A percentile compares a stretch with the other conserved stretches of the same genome.
These are phyloP conservation scores for Myxozyma monticola DNA, from an alignment of 805 yeast species.

Conservation along the genomic window DNA sequence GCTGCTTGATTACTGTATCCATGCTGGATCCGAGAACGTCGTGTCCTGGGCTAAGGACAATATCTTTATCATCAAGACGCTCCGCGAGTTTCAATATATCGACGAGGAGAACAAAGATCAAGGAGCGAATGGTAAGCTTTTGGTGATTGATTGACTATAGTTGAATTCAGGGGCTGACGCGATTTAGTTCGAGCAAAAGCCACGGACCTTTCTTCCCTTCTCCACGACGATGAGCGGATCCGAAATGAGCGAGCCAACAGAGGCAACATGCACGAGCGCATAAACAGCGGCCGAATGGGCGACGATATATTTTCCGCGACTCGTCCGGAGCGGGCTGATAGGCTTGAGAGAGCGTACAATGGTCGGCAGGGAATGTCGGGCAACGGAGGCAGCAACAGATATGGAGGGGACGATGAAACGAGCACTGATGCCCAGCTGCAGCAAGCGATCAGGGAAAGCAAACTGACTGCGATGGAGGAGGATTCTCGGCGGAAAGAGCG, in stretches of 20 bases:
- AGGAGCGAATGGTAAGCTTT: slow-evolving; percentile 63
- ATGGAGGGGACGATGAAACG: slow-evolving; percentile 27
- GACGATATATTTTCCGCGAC: slow-evolving; percentile 15
- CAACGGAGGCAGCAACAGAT: background rate
- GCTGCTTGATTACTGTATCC: slow-evolving; percentile 79
- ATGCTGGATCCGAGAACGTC: slow-evolving; percentile 83
- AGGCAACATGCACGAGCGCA: slow-evolving; percentile 26
- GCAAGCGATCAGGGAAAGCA: slow-evolving; percentile 76
- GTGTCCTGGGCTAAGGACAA: slow-evolving; percentile 91
- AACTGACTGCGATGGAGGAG: slow-evolving; percentile 80
- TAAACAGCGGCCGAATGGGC: slow-evolving; percentile 9
- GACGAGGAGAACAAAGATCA: slow-evolving; percentile 81
- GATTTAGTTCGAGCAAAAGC: slow-evolving; percentile 71
- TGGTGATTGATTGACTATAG: background rate
- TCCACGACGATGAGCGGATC: slow-evolving; percentile 79
- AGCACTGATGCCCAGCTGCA: slow-evolving; percentile 64
- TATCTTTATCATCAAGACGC: slow-evolving; percentile 79
- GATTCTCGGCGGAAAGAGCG: slow-evolving; percentile 48
- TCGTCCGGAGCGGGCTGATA: background rate
- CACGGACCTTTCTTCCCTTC: slow-evolving; percentile 73
- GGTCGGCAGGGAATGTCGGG: background rate
- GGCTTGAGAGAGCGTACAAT: no score
- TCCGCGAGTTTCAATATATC: slow-evolving; percentile 80
- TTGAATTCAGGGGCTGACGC: no score
- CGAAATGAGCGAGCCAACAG: slow-evolving; percentile 60